Base-by-base conservation (phyloP, 768 basidiomycete species). In the Boletus insuetus region DNA sequence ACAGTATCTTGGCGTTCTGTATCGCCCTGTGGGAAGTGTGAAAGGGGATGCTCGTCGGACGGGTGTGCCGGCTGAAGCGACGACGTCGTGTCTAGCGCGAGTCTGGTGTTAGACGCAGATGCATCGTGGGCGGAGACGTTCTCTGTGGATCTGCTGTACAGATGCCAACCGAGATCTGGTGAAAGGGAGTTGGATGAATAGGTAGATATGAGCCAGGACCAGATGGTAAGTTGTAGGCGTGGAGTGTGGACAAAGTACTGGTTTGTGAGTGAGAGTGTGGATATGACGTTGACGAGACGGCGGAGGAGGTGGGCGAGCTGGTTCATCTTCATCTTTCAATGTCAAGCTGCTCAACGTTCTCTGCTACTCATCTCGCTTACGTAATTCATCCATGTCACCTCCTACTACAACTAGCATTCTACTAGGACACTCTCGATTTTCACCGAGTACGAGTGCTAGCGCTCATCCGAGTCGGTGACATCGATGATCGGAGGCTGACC, bases 241-340 rank as follows among this genome's bases (percentile, higher is more conserved):
- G 35, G 31, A 4, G 45, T 19, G 29, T 46, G 24, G 29, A 46
- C 17, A 8, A 41, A 16, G 22, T 58, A 50, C 26, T 87, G 83
- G 63, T 81, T 82, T 4, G 88, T 83, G 26, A 90, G 80, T 0
- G 87, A 86, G n/a, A 89, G 70, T 0, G 84, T 76, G 0, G 87
- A 87, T 41, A 91, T 77, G 38, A 80, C 82, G 59, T 88, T 86
- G 55, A 84, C 79, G 34, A 91, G 73, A 55, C 88, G 76, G 58
- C 80, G 86, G 51, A 90, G 74, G 35, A 90, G 69, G 39, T 80
- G 70, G 53, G 79, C 77, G 64, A 90, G 80, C 53, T 73, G 34
- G 34, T 35, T 77, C 81, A 82, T 68, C 50, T 40, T 41, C 29
- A 8, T 29, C 29, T 29, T 10, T 26, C 26, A 26, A 26, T 26